Base-by-base conservation (phyloP, 306 rosid genomes). In the Arachis stenosperma region DNA sequence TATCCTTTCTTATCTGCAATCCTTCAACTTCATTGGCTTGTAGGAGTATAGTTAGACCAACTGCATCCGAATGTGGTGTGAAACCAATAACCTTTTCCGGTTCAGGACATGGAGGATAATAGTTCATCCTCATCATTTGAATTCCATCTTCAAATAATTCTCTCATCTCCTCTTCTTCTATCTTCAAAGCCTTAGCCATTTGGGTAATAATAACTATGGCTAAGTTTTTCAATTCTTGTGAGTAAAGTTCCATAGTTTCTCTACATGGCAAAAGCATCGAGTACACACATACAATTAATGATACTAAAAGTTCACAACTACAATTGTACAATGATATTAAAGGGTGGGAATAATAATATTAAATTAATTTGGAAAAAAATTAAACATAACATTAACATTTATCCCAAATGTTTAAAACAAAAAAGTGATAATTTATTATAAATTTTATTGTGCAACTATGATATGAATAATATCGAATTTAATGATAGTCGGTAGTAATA, bases 51-150 rank as follows among this genome's bases (percentile, higher is more conserved):
- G 86, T 83, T 6, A 86, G 15, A 22, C 47, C 84, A 3, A 0
- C 40, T 2, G 39, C 17, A 77, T 86, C 88, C 2, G 90, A 83
- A 74, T 86, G 88, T 5, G 70, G 53, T 11, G 63, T 69, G 9
- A 86, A 27, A 1, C 83, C 86, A 53, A 83, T 78, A 6, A 74
- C 88, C 5, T 75, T 71, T 2, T 86, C 77, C 0, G 88, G 86
- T 46, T 83, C 51, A 30, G 88, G 82, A 69, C 77, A 78, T 3
- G 84, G 81, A 13, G 90, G 88, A 52, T 83, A 86, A 66, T 86
- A 78, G 66, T 79, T 86, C 86, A 81, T 84, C 77, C 84, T 83
- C 82, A 81, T 78, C 7, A 13, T 0, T 33, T 78, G 83, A 2
- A 52, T 0, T 0, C 81, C 86, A 30, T 73, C 81, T 60, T 79